Percentiles rank a stretch among this genome's conserved stretches.
Evolutionary conservation across 257 asterid genomes (phyloP).

Genomic region (Ocimum tenuiflorum): DNA sequence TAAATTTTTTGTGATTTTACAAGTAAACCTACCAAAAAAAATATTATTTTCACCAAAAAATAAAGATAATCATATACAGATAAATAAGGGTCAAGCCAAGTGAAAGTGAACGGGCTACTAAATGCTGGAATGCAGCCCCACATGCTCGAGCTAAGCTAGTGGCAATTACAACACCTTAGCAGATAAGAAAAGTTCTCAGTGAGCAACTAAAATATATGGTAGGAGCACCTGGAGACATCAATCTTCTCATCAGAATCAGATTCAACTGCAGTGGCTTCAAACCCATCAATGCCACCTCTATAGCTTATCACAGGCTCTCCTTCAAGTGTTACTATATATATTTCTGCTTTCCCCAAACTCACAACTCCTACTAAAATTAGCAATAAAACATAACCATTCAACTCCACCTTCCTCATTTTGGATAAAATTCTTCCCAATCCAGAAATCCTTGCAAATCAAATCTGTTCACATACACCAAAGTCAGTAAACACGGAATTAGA

Average conservation of each 20-base stretch:
- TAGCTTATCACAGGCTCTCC: slow-evolving; percentile 96
- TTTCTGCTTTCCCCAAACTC: slow-evolving; percentile 49
- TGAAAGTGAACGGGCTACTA: neutral
- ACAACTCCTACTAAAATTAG: slow-evolving; percentile 35
- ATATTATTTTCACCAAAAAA: neutral
- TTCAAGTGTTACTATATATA: slow-evolving; percentile 77
- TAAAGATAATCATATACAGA: neutral
- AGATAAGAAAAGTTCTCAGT: neutral
- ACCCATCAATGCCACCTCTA: slow-evolving; percentile 75
- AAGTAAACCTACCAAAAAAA: neutral
- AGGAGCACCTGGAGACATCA: slow-evolving; percentile 66
- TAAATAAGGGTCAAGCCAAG: neutral
- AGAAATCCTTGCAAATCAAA: no score
- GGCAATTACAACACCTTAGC: neutral
- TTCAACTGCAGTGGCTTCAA: slow-evolving; percentile 91
- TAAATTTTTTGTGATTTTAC: neutral
- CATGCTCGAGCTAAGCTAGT: neutral
- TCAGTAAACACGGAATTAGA: neutral
- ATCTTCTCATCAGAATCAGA: slow-evolving; percentile 72
- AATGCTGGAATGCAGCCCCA: neutral
- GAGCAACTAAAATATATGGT: neutral
- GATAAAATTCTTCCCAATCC: slow-evolving; percentile 29
- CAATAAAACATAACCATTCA: slow-evolving; percentile 27
- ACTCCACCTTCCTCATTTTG: slow-evolving; percentile 43
- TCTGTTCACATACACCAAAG: slow-evolving; percentile 32